Evolutionary conservation across 345 rosid species (phyloP).

Genomic region (Pistacia integerrima): DNA sequence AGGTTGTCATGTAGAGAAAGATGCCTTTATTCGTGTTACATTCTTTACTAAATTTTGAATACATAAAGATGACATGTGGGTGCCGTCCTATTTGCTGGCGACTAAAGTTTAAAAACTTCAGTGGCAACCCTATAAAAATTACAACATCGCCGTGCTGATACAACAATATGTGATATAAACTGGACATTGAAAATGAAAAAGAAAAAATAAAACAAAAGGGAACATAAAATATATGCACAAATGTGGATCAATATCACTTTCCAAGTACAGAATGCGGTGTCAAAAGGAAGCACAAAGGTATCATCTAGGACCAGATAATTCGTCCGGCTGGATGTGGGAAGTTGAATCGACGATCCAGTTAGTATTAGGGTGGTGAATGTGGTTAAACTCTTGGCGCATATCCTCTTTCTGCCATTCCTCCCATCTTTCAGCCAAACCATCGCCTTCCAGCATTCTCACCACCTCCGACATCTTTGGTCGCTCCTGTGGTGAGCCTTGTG

Average conservation of each 20-base stretch:
- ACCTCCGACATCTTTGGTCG: conserved; percentile 94
- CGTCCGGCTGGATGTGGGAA: conserved; percentile 65
- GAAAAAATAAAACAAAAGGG: neutral
- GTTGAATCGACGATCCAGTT: conserved; percentile 68
- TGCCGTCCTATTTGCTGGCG: conserved; percentile 22
- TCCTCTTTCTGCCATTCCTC: conserved; percentile 97
- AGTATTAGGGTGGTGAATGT: conserved; percentile 34
- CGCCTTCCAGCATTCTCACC: conserved; percentile 95
- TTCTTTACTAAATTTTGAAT: conserved; percentile 26
- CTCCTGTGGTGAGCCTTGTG: conserved; percentile 73
- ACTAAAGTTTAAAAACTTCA: conserved; percentile 28
- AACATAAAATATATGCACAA: conserved; percentile 40
- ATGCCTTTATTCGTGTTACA: conserved; percentile 26
- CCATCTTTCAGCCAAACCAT: conserved; percentile 89
- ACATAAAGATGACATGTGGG: conserved; percentile 29
- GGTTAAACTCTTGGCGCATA: conserved; percentile 55
- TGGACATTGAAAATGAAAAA: conserved; percentile 15
- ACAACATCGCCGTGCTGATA: conserved; percentile 25
- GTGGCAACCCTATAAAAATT: conserved; percentile 35
- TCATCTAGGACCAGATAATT: conserved; percentile 88
- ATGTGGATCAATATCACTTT: conserved; percentile 17
- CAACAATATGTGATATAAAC: conserved; percentile 23
- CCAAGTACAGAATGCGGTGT: conserved; percentile 20
- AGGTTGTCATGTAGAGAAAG: too few relatives aligned
- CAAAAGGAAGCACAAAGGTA: neutral